Evolutionary conservation across 2,329 filamentous ascomycete species (phyloP).

Genomic region (Nothopassalora personata): DNA sequence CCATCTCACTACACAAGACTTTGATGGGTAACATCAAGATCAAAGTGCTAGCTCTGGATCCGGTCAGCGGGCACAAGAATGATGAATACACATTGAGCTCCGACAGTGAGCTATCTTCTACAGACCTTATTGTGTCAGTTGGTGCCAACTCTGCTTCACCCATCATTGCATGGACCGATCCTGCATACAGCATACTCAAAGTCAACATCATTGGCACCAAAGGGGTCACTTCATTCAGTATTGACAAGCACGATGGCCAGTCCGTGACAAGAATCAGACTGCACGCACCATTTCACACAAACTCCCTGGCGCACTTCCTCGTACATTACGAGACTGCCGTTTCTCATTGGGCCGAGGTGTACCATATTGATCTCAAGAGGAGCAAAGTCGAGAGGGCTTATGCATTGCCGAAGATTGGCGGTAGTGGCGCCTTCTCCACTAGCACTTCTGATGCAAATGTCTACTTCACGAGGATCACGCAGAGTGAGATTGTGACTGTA

Average conservation of each 20-base stretch:
- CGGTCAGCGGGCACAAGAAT: constrained; percentile 63
- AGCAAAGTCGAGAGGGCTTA: constrained; percentile 71
- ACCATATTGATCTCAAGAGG: constrained; percentile 69
- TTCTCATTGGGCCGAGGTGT: constrained; percentile 78
- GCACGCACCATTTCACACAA: constrained; percentile 67
- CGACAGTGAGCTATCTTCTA: constrained; percentile 64
- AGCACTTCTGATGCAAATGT: constrained; percentile 75
- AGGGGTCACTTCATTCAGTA: constrained; percentile 39
- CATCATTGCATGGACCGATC: constrained; percentile 70
- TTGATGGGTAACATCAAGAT: constrained; percentile 66
- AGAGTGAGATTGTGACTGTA: constrained; percentile 66
- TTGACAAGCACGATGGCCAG: constrained; percentile 34
- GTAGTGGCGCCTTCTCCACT: constrained; percentile 69
- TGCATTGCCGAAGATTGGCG: constrained; percentile 65
- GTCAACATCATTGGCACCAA: constrained; percentile 62
- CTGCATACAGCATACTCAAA: constrained; percentile 56
- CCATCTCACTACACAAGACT: constrained; percentile 66
- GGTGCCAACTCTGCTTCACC: constrained; percentile 71
- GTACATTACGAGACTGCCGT: constrained; percentile 69
- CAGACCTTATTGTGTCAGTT: constrained; percentile 65
- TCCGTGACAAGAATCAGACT: constrained; percentile 53
- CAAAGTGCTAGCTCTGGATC: constrained; percentile 69
- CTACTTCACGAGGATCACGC: constrained; percentile 79
- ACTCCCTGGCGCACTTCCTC: constrained; percentile 74
- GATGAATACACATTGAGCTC: constrained; percentile 68